Base-by-base conservation (phyloP, 495 filamentous ascomycete species). In the Aspergillus sclerotioniger region DNA sequence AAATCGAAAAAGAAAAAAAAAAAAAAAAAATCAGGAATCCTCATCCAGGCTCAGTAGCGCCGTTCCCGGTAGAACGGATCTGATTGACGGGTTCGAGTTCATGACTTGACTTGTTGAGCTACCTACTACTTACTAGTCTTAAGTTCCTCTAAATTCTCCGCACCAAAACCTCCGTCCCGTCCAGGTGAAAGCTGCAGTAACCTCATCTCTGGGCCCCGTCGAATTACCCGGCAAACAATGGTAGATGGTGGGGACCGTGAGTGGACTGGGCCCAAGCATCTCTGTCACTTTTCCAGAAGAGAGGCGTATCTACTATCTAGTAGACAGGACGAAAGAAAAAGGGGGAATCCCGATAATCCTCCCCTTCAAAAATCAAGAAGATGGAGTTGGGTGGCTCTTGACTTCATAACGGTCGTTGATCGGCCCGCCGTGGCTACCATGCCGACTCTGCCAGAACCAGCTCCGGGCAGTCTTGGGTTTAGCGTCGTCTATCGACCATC, bases 351-450 rank as follows among this genome's bases (percentile, higher is more conserved):
- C 37, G 13, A 41, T 2, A 13, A 41, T 32, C 51, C 25, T 51
- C 31, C 46, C 31, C 35, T 21, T 28, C 44, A 57, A 39, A 6
- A 6, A 8, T 13, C n/a, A n/a, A n/a, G n/a, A 16, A 15, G 12
- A 52, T 53, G 52, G 52, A 60, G 49, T 12, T 19, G 16, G 16
- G 20, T 47, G 28, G 41, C 41, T 17, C 51, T 25, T 41, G 44
- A 60, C 28, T 46, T 52, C 53, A 59, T 53, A 59, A 59, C 57
- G 51, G 51, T 59, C 44, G 52, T 15, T 48, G 54, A 56, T 56
- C 54, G 46, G 29, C 54, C 44, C 54, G 53, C 41, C 28, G 39
- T 54, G 53, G 52, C n/a, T 39, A 12, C 13, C 37, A 50, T 50
- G 4, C 20, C 47, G 25, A 31, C 31, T 50, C 47, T 16, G 21